Percentiles rank a stretch among this genome's conserved stretches.
phyloP scores from a whole-genome alignment of 345 rosid species.

The Cardamine occulta region DNA sequence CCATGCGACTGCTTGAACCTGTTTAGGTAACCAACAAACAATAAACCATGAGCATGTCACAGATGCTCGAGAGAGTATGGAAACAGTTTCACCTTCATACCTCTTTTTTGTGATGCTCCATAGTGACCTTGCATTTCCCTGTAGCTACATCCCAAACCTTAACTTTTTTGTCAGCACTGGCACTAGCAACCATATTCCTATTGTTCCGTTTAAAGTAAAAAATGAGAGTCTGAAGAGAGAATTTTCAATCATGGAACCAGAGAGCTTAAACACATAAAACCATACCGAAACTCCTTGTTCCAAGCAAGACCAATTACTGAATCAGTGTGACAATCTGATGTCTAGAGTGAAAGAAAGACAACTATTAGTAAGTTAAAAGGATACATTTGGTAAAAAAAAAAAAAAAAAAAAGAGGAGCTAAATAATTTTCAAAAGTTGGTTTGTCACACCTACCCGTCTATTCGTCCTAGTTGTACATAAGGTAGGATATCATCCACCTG shows the following conservation, averaged over 20 bases:
- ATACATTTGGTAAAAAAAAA: neutral
- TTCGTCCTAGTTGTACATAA: conserved; percentile 61
- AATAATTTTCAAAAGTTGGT: neutral
- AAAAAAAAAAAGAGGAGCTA: neutral
- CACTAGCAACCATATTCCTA: conserved; percentile 90
- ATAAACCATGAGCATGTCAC: conserved; percentile 5
- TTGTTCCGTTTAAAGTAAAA: conserved; percentile 15
- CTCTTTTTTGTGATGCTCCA: conserved; percentile 78
- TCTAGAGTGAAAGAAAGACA: conserved; percentile 48
- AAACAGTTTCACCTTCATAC: conserved; percentile 44
- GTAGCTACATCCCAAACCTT: conserved; percentile 84
- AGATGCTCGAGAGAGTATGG: neutral
- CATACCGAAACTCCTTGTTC: conserved; percentile 84
- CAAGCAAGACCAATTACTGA: conserved; percentile 88
- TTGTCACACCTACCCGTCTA: conserved; percentile 48
- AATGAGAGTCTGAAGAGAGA: neutral
- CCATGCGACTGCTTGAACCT: conserved; percentile 97
- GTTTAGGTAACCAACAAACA: conserved; percentile 30
- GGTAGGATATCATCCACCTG: conserved; percentile 77
- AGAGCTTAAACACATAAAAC: conserved; percentile 17
- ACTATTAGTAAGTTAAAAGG: neutral
- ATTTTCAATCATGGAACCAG: conserved; percentile 20
- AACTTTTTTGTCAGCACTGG: conserved; percentile 75
- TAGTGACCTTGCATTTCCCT: conserved; percentile 64
- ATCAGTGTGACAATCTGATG: conserved; percentile 75